phyloP scores from a whole-genome alignment of 2,329 filamentous ascomycete species.

The Gnomoniopsis sp. region DNA sequence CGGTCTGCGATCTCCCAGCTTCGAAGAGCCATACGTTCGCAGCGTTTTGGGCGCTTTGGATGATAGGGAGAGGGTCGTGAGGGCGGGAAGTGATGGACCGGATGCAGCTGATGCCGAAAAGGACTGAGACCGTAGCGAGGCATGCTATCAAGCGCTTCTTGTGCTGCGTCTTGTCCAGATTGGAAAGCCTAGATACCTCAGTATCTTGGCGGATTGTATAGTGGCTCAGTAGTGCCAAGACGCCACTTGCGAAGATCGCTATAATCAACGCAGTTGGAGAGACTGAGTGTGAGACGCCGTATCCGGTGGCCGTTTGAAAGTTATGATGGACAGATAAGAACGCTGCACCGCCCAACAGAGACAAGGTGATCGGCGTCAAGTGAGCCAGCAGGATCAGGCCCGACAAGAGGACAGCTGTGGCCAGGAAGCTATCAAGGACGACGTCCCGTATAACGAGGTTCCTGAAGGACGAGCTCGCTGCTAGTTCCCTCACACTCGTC shows the following conservation, averaged over 20 bases:
- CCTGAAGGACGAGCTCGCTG: background rate
- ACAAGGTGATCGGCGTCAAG: background rate
- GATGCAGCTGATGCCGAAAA: background rate
- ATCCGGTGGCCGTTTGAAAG: background rate
- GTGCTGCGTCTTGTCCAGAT: background rate
- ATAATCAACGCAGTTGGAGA: background rate
- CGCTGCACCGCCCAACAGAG: background rate
- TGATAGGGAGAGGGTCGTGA: background rate
- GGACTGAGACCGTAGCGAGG: background rate
- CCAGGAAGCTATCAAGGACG: background rate
- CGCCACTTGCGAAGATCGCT: background rate
- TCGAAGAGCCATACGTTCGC: background rate
- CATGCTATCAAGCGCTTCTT: background rate
- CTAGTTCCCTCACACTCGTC: background rate
- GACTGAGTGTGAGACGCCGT: background rate
- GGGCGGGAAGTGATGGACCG: background rate
- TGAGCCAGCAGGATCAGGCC: background rate
- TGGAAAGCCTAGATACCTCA: conserved; percentile 1
- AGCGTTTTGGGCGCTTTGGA: background rate
- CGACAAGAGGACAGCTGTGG: background rate
- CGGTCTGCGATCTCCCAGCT: conserved; percentile 36
- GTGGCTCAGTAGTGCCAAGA: background rate
- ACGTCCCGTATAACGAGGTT: background rate
- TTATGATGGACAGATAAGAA: background rate
- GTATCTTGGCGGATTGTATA: background rate